Evolutionary conservation across 331 rosid species (phyloP).

Genomic region (Quercus tomentella): DNA sequence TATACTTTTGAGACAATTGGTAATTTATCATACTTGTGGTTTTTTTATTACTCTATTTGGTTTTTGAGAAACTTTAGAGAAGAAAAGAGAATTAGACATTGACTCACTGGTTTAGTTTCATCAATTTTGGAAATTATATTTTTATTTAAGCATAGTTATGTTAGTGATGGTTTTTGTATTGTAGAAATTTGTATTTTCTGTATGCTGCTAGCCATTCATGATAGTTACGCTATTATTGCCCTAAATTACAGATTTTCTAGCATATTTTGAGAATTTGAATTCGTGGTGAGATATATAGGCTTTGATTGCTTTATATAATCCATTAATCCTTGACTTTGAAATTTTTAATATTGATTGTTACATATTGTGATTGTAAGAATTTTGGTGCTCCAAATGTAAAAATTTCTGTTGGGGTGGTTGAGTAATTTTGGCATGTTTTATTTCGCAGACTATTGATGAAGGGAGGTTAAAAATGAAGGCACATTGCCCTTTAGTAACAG

Average conservation of each 20-base stretch:
- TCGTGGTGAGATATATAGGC: not conserved
- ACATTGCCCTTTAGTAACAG: conserved; percentile 83
- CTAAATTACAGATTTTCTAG: not conserved
- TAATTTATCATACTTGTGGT: not conserved
- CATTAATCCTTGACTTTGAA: not conserved
- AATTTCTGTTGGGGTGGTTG: not conserved
- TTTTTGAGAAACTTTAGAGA: not conserved
- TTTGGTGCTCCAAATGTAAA: not conserved
- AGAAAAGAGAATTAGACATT: not conserved
- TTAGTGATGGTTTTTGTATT: not conserved
- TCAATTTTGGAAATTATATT: not conserved
- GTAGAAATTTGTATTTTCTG: not conserved
- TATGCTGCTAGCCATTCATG: not conserved
- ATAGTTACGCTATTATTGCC: no score
- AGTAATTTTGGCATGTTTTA: conserved; percentile 10
- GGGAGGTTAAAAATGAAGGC: conserved; percentile 88
- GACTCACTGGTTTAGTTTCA: no score
- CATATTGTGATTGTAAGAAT: not conserved
- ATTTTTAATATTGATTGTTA: not conserved
- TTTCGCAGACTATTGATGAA: conserved; percentile 64
- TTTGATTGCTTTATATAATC: not conserved
- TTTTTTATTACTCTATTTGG: conserved; percentile 2
- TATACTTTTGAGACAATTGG: no score
- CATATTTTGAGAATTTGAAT: not conserved
- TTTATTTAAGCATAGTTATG: not conserved